Base-by-base conservation (phyloP, 129 eudicot genomes). In the Chrysanthemum lavandulifolium region DNA sequence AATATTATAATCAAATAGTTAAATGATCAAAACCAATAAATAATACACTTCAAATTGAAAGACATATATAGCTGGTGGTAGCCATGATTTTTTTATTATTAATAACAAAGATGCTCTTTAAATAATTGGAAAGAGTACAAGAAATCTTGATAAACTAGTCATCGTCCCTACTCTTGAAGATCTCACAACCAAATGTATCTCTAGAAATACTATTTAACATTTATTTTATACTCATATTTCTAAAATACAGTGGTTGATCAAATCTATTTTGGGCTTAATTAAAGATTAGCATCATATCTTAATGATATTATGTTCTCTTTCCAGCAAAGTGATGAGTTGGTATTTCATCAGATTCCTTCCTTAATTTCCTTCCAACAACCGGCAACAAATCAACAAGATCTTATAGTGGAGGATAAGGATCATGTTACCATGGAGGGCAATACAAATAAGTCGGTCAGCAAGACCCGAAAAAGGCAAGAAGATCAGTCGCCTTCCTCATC, bases 261-360 rank as follows among this genome's bases (percentile, higher is more conserved):
- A 78, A 78, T 78, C 82, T n/a, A 6, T 40, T 58, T 72, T 71
- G 76, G 71, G 76, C 36, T 36, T 62, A 61, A 77, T 25, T 29
- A 2, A 77, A 70, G 61, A 78, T 71, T 58, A 65, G 43, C 31
- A 36, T 31, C 71, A 40, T 33, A 36, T 56, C 12, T 27, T 3
- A 50, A 49, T 5, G 23, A 31, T 51, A 66, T 53, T 75, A 75
- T 87, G 87, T 82, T 76, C 67, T 73, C 89, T 74, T 84, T 87
- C 75, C 82, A 82, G 79, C 84, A 54, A 72, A 77, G 65, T 12
- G 78, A 82, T 80, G 84, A 75, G 67, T 62, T 77, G 72, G 60
- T 77, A 9, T 63, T 72, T 53, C 79, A 55, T 76, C 64, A 82
- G 72, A 76, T 73, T 47, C 76, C 81, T 68, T 19, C 78, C 14